These are phyloP conservation scores for Copromyces sp. DNA, from an alignment of 495 filamentous ascomycete genomes.

Conservation along the genomic window DNA sequence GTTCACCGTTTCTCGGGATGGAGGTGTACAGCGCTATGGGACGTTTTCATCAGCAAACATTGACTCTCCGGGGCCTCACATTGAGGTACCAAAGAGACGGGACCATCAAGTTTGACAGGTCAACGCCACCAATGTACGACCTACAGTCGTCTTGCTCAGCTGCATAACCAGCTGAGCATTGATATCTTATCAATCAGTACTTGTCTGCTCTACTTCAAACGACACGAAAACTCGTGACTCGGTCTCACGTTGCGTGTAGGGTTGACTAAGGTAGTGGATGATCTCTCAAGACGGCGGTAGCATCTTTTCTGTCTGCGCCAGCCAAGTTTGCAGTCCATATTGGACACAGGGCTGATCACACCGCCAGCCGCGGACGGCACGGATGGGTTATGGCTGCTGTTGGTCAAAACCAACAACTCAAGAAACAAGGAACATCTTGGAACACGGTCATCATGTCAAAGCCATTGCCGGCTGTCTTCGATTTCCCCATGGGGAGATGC, in stretches of 20 bases:
- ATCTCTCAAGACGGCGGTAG: background rate
- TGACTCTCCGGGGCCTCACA: background rate
- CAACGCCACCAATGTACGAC: background rate
- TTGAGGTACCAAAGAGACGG: background rate
- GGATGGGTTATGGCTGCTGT: background rate
- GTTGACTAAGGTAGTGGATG: background rate
- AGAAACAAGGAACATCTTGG: background rate
- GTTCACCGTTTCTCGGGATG: background rate
- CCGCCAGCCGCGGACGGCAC: background rate
- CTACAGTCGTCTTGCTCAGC: background rate
- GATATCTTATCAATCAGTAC: background rate
- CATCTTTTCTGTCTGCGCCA: background rate
- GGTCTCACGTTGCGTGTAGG: background rate
- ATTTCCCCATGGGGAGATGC: background rate
- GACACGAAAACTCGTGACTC: background rate
- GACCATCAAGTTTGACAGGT: background rate
- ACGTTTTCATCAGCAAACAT: background rate
- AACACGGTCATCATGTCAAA: background rate
- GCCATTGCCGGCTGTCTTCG: background rate
- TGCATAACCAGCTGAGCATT: background rate
- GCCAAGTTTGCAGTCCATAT: background rate
- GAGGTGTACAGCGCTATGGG: background rate
- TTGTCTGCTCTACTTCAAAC: background rate
- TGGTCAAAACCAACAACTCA: background rate
- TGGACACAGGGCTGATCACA: background rate